These are phyloP conservation scores for carrot (Daucus carota) DNA, from an alignment of 129 eudicot species.

Conservation along the genomic window DH1_v3.0 NC_030387.2:13961001-13961500, in stretches of 20 bases:
- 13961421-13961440: background rate
- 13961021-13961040: conserved; percentile 29
- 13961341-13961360: background rate
- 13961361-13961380: background rate
- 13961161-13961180: conserved; percentile 45
- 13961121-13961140: conserved; percentile 39
- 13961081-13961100: background rate
- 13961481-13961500: background rate
- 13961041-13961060: background rate
- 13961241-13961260: background rate
- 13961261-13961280: background rate
- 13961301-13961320: background rate
- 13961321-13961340: background rate
- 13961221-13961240: conserved; percentile 48
- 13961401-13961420: background rate
- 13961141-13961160: conserved; percentile 45
- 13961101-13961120: conserved; percentile 65
- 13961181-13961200: conserved; percentile 56
- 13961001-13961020: conserved; percentile 89
- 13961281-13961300: background rate
- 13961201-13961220: conserved; percentile 54
- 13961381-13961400: background rate
- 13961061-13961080: background rate
- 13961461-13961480: background rate
- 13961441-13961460: background rate